These are phyloP conservation scores for Akanthomyces lecanii DNA, from an alignment of 2,329 filamentous ascomycete species.

Conservation along the genomic window DNA sequence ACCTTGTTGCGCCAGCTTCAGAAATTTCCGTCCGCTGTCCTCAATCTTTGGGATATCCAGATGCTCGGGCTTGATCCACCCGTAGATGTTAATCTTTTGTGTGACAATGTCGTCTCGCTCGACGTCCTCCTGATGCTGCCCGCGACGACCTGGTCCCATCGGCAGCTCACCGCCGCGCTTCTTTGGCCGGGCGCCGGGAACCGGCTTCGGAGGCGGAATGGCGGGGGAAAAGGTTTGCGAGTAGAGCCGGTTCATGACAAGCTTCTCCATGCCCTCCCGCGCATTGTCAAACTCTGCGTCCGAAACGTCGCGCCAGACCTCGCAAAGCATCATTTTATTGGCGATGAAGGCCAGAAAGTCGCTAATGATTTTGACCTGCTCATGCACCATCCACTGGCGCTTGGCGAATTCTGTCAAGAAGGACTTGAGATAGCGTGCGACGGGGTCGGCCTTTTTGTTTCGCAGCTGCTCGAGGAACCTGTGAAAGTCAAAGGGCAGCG, in stretches of 20 bases:
- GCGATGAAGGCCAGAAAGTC: slow-evolving; percentile 96
- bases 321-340: slow-evolving; percentile 96
- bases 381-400: slow-evolving; percentile 98
- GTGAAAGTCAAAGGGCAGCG: slow-evolving; percentile 93
- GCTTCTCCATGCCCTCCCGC: slow-evolving; percentile 97
- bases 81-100: slow-evolving; percentile 95
- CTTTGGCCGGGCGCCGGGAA: slow-evolving; percentile 64
- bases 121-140: slow-evolving; percentile 97
- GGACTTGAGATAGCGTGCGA: slow-evolving; percentile 90
- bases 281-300: slow-evolving; percentile 98
- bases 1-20: slow-evolving; percentile 86
- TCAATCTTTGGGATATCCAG: slow-evolving; percentile 83
- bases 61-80: slow-evolving; percentile 90
- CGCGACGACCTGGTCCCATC: slow-evolving; percentile 76
- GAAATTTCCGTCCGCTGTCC: slow-evolving; percentile 82
- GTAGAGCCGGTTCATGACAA: slow-evolving; percentile 98
- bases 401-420: slow-evolving; percentile 94
- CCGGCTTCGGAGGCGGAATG: slow-evolving; percentile 75
- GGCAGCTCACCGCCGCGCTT: slow-evolving; percentile 63
- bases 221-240: slow-evolving; percentile 93
- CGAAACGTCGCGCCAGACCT: slow-evolving; percentile 93
- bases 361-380: slow-evolving; percentile 97
- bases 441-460: slow-evolving; percentile 95
- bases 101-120: slow-evolving; percentile 93
- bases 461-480: slow-evolving; percentile 92